A percentile compares a stretch with the other conserved stretches of the same genome.
These are phyloP conservation scores for Ophiognomonia clavigignenti-juglandacearum DNA, from an alignment of 2,329 filamentous ascomycete genomes.

Conservation along the genomic window DNA sequence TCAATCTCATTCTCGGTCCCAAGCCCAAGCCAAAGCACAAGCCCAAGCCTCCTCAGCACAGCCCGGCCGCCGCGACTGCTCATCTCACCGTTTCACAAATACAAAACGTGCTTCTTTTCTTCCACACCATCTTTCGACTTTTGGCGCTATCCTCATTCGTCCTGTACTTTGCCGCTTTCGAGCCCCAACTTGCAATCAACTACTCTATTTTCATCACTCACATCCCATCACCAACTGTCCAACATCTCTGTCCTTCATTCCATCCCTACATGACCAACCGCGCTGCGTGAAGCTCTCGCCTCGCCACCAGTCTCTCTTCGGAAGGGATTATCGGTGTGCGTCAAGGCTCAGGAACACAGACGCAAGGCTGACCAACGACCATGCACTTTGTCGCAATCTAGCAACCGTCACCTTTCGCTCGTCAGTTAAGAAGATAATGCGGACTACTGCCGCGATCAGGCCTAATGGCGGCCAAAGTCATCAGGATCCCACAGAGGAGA, in stretches of 20 bases:
- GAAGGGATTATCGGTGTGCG: neutral
- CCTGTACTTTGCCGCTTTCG: too few relatives aligned
- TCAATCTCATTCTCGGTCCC: neutral
- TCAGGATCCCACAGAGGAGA: conserved; percentile 27
- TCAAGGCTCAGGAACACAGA: neutral
- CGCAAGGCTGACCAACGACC: conserved; percentile 4
- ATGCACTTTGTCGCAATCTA: conserved; percentile 12
- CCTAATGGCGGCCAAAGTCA: neutral
- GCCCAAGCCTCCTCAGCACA: neutral
- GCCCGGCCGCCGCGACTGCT: too few relatives aligned
- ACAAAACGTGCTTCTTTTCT: too few relatives aligned
- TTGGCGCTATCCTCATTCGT: neutral
- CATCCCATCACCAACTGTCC: too few relatives aligned
- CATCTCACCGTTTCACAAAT: too few relatives aligned
- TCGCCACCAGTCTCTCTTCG: neutral
- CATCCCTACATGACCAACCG: neutral
- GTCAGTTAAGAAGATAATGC: conserved; percentile 7
- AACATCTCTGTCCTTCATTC: too few relatives aligned
- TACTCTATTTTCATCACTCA: too few relatives aligned
- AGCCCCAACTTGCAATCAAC: neutral
- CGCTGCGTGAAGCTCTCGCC: neutral
- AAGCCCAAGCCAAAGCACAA: conserved; percentile 1
- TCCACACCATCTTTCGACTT: too few relatives aligned
- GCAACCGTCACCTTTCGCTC: conserved; percentile 13
- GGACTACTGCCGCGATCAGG: conserved; percentile 2